A percentile compares a stretch with the other conserved stretches of the same genome.
Evolutionary conservation across 495 filamentous ascomycete genomes (phyloP).

Genomic region (Penicillium robsamsonii): DNA sequence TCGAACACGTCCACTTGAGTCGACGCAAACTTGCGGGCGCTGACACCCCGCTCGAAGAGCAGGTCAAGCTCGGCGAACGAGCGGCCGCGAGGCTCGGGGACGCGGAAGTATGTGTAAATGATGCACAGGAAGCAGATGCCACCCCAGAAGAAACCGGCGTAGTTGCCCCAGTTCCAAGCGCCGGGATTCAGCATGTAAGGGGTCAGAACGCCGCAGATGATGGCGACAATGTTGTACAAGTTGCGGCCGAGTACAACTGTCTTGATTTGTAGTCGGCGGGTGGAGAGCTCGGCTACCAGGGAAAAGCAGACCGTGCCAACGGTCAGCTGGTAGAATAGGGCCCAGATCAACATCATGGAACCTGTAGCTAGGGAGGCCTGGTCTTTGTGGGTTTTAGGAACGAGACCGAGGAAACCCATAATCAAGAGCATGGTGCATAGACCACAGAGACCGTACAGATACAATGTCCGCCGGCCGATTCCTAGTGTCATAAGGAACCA

Average conservation of each 20-base stretch:
- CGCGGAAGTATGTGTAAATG: constrained; percentile 71
- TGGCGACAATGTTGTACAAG: constrained; percentile 69
- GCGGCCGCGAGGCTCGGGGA: constrained; percentile 69
- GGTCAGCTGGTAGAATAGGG: constrained; percentile 69
- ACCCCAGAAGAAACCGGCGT: constrained; percentile 81
- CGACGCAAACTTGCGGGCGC: constrained; percentile 64
- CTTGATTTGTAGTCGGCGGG: constrained; percentile 72
- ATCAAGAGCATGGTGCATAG: constrained; percentile 66
- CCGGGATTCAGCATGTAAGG: constrained; percentile 74
- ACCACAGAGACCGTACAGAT: constrained; percentile 64
- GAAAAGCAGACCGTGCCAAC: constrained; percentile 80
- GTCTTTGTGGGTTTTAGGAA: constrained; percentile 50
- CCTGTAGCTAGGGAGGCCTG: constrained; percentile 64
- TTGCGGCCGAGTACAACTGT: constrained; percentile 70
- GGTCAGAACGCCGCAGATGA: constrained; percentile 67
- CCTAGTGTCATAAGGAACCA: constrained; percentile 71
- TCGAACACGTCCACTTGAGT: constrained; percentile 67
- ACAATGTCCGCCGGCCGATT: constrained; percentile 69
- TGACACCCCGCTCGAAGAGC: constrained; percentile 63
- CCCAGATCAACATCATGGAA: constrained; percentile 69
- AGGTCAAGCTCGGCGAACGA: constrained; percentile 74
- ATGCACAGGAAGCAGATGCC: constrained; percentile 71
- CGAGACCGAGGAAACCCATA: constrained; percentile 71
- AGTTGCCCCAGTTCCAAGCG: constrained; percentile 74
- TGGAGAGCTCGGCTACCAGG: constrained; percentile 71